phyloP scores from a whole-genome alignment of 2,329 filamentous ascomycete species.

The Colletotrichum lindemuthianum region DNA sequence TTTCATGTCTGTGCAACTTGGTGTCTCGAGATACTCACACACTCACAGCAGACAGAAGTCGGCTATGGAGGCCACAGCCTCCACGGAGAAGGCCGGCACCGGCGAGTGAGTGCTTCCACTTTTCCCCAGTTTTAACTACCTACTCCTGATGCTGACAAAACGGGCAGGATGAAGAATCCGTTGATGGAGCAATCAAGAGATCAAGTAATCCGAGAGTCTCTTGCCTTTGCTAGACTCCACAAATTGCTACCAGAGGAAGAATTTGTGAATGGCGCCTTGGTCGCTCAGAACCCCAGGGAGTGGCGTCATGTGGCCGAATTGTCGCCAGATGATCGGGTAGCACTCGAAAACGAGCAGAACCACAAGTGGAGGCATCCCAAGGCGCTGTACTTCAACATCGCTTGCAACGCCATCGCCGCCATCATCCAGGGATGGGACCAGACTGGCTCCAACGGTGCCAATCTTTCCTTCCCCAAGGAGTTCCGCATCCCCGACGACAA shows the following conservation, averaged over 20 bases:
- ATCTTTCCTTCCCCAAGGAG: conserved; percentile 56
- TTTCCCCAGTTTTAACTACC: too few species aligned
- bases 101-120: too few species aligned
- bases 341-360: conserved; percentile 54
- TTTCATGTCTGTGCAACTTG: too few species aligned
- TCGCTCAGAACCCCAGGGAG: conserved; percentile 60
- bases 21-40: too few species aligned
- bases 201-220: too few species aligned
- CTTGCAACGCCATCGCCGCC: conserved; percentile 63
- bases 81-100: too few species aligned
- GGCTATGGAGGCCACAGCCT: too few species aligned
- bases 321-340: conserved; percentile 52
- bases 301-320: conserved; percentile 59
- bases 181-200: neutral
- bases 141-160: too few species aligned
- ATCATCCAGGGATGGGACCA: conserved; percentile 64
- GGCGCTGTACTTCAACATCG: conserved; percentile 59
- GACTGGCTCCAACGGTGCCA: conserved; percentile 60
- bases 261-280: conserved; percentile 55
- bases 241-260: conserved; percentile 55
- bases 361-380: conserved; percentile 61
- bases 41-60: too few species aligned
- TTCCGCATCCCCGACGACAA: conserved; percentile 58
- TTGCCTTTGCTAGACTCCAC: conserved; percentile 34
- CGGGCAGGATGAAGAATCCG: neutral